phyloP scores from a whole-genome alignment of 164 flowering plant species.

The Macadamia integrifolia region DNA sequence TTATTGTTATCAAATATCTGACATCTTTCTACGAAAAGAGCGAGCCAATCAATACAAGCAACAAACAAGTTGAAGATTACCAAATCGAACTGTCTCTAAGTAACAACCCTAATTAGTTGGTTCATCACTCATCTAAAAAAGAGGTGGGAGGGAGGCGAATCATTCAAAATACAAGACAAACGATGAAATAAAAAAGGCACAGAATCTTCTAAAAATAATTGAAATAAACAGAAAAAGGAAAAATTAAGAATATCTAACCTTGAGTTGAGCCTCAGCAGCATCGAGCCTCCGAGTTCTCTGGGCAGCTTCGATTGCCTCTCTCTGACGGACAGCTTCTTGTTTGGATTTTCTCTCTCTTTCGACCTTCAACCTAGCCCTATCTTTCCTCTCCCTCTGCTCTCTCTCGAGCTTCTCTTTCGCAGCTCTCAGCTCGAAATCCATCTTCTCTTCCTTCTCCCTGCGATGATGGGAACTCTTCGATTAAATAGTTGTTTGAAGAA shows the following conservation, averaged over 20 bases:
- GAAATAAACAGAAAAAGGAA: background rate
- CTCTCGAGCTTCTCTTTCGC: conserved; percentile 90
- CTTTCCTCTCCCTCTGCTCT: conserved; percentile 88
- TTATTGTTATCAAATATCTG: too few species aligned
- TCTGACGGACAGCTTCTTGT: conserved; percentile 57
- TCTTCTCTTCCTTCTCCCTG: conserved; percentile 20
- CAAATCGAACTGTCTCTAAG: too few species aligned
- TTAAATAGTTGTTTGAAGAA: too few species aligned
- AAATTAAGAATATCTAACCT: conserved; percentile 30
- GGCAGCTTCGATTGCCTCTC: conserved; percentile 77
- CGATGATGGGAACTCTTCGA: too few species aligned
- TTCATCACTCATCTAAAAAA: too few species aligned
- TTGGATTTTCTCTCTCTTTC: conserved; percentile 66
- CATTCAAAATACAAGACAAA: background rate
- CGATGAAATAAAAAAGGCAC: background rate
- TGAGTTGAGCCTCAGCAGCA: conserved; percentile 70
- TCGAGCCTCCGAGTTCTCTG: conserved; percentile 69
- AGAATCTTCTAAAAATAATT: background rate
- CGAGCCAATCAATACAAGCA: too few species aligned
- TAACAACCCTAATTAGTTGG: too few species aligned
- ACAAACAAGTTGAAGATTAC: too few species aligned
- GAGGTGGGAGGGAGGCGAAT: background rate
- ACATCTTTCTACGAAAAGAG: too few species aligned
- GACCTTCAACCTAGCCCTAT: conserved; percentile 50
- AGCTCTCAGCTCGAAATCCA: conserved; percentile 93